Percentiles rank a stretch among this genome's conserved stretches.
These are phyloP conservation scores for Rosellinia necatrix DNA, from an alignment of 2,329 filamentous ascomycete species.

Conservation along the genomic window DNA sequence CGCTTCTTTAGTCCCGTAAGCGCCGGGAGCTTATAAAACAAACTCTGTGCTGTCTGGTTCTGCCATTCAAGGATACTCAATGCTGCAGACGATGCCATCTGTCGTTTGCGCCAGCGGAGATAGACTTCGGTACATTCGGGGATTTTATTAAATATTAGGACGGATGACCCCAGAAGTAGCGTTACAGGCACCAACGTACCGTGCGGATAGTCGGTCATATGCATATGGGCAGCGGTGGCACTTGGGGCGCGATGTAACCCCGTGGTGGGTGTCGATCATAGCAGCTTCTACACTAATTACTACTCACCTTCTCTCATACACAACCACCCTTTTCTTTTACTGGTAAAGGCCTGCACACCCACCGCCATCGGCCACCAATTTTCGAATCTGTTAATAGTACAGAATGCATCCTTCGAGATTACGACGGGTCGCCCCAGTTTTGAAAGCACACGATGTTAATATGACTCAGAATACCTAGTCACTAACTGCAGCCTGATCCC, in stretches of 20 bases:
- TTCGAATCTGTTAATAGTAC: neutral
- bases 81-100: neutral
- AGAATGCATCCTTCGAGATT: conserved; percentile 6
- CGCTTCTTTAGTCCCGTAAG: neutral
- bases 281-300: conserved; percentile 9
- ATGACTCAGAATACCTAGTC: conserved; percentile 17
- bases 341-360: neutral
- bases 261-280: conserved; percentile 21
- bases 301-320: conserved; percentile 12
- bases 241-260: conserved; percentile 29
- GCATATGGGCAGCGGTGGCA: conserved; percentile 25
- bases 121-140: conserved; percentile 24
- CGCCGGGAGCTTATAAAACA: no score
- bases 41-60: neutral
- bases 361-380: conserved; percentile 1
- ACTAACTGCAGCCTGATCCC: conserved; percentile 12
- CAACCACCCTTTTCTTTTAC: conserved; percentile 15
- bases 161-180: conserved; percentile 21
- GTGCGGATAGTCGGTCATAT: conserved; percentile 25
- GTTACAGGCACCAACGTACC: conserved; percentile 9
- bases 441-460: neutral
- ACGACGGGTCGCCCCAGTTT: conserved; percentile 1
- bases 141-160: conserved; percentile 14
- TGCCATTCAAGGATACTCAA: neutral
- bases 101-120: conserved; percentile 1